Percentiles rank a stretch among this genome's conserved stretches.
phyloP scores from a whole-genome alignment of 2,329 filamentous ascomycete genomes.

The Penicillium sp. region DNA sequence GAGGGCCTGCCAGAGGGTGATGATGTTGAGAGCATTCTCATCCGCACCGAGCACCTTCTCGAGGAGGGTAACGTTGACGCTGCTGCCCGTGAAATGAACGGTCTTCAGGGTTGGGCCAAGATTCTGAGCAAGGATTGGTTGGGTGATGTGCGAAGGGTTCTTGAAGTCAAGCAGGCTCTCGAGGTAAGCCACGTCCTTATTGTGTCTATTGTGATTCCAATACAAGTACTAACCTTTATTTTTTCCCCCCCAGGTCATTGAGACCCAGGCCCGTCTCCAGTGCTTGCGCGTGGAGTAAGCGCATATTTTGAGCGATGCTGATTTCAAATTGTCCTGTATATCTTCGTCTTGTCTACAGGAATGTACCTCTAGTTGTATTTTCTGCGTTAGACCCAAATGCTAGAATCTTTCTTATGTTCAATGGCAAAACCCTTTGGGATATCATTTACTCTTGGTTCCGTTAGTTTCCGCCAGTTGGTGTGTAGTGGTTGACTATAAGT shows the following conservation, averaged over 20 bases:
- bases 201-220: too few species aligned
- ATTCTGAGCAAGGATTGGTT: conserved; percentile 94
- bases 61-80: conserved; percentile 92
- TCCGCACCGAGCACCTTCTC: conserved; percentile 83
- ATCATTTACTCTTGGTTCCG: too few species aligned
- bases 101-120: conserved; percentile 90
- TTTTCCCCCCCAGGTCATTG: conserved; percentile 70
- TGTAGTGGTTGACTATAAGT: too few species aligned
- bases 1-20: conserved; percentile 78
- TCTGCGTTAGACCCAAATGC: conserved; percentile 42
- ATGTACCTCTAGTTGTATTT: conserved; percentile 47
- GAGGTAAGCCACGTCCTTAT: conserved; percentile 68
- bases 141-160: conserved; percentile 82
- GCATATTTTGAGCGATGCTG: conserved; percentile 31
- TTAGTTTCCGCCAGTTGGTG: too few species aligned
- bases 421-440: not conserved
- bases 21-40: conserved; percentile 92
- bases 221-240: conserved; percentile 18
- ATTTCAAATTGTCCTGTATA: conserved; percentile 35
- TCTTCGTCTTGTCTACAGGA: conserved; percentile 36
- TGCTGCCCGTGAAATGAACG: conserved; percentile 94
- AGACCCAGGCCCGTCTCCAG: conserved; percentile 85
- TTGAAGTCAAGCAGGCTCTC: conserved; percentile 94
- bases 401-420: conserved; percentile 36
- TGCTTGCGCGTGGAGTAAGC: conserved; percentile 78